Evolutionary conservation across 352 stramenopile genomes (phyloP).

Genomic region (Phytophthora podocarpi): DNA sequence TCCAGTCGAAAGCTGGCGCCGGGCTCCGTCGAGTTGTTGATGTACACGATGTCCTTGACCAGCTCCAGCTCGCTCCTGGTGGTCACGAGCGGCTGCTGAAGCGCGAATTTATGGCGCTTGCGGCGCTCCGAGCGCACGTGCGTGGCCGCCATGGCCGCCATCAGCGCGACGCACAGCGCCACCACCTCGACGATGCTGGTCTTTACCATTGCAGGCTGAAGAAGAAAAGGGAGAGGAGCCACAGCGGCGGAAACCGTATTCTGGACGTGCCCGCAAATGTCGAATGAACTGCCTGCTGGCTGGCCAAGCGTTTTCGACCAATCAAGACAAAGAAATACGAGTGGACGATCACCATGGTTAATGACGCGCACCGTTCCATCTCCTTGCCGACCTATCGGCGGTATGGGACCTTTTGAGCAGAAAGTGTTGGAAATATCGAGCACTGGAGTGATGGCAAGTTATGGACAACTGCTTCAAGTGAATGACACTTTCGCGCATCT

Average conservation of each 20-base stretch:
- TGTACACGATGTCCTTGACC: conserved; percentile 87
- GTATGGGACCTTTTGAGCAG: not conserved
- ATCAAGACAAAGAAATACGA: conserved; percentile 11
- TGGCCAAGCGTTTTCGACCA: conserved; percentile 9
- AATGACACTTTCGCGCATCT: not conserved
- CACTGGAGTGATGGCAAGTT: not conserved
- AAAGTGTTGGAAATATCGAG: not conserved
- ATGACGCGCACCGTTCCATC: not conserved
- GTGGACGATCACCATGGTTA: conserved; percentile 2
- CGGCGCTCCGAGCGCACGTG: conserved; percentile 50
- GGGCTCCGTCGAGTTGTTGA: conserved; percentile 70
- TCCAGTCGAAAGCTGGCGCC: conserved; percentile 47
- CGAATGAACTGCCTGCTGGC: not conserved
- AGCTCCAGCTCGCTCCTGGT: conserved; percentile 75
- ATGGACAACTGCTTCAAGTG: not conserved
- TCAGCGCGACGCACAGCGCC: conserved; percentile 50
- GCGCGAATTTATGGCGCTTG: conserved; percentile 42
- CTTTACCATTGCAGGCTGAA: conserved; percentile 45
- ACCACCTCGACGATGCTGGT: conserved; percentile 49
- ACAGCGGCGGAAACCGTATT: not conserved
- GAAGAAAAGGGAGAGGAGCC: conserved; percentile 7
- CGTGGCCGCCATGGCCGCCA: conserved; percentile 52
- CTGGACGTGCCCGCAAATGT: not conserved
- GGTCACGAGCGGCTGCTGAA: conserved; percentile 49
- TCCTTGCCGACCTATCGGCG: not conserved